Base-by-base conservation (phyloP, 192 early-diverging fungal species). In the Thamnidium elegans region DNA sequence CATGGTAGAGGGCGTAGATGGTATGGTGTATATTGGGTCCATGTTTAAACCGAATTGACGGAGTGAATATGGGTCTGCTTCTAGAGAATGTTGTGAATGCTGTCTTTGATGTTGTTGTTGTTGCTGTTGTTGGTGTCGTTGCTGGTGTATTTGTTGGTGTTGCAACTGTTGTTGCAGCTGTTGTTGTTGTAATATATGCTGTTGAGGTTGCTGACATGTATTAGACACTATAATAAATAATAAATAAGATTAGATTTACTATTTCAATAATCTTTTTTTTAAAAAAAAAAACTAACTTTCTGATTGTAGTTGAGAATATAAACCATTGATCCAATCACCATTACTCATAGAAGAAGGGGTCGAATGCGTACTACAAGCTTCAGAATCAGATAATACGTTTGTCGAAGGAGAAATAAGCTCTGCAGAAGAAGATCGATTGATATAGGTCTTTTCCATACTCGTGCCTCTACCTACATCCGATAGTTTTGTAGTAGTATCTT, bases 271-370 rank as follows among this genome's bases (percentile, higher is more conserved):
- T 3, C 17, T 32, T 64, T 5, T 4, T 11, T 23, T 8, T 10
- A 20, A 53, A 32, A 15, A 11, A 8, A 46, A 26, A 23, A 31
- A 26, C 43, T 19, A 46, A 31, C 19, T 44, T 10, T 50, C 43
- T 4, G 39, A 17, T 50, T 70, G 68, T 23, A 70, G 10, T 20
- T 36, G 56, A 43, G 68, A 56, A 31, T 70, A 70, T 13, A 70
- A 47, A 9, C 68, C 68, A 58, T 70, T 70, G 43, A 70, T 70
- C 68, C 68, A 70, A 7, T 70, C 68, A 39, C 68, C 62, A 36
- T 70, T 39, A 39, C 9, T 55, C 14, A 62, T 17, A 23, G 68
- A 56, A 15, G 68, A 43, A 23, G 68, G 61, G 0, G 60, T 62
- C 8, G 62, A 63, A 8, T 30, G 26, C 3, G 68, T 34, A 58